phyloP scores from a whole-genome alignment of 2,329 filamentous ascomycete genomes.

The Penicillium corylophilum region DNA sequence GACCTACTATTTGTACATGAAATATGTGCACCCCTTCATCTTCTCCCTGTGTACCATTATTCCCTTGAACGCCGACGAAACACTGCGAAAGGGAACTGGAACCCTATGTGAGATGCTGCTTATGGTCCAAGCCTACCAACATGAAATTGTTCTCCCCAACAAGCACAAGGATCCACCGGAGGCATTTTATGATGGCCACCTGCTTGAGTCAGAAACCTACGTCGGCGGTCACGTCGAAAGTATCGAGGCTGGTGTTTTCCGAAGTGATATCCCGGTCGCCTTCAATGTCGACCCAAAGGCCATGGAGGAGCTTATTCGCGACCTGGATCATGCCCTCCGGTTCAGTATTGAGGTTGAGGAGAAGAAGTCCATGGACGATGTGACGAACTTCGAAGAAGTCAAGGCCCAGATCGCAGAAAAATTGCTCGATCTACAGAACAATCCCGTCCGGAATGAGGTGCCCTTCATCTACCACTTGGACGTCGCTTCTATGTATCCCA shows the following conservation, averaged over 20 bases:
- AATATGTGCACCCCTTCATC: constrained; percentile 99
- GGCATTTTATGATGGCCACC: constrained; percentile 92
- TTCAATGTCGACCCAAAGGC: constrained; percentile 87
- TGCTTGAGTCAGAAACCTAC: constrained; percentile 96
- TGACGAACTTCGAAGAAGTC: constrained; percentile 79
- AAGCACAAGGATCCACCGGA: constrained; percentile 91
- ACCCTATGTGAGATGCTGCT: constrained; percentile 99
- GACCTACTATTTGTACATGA: constrained; percentile 99
- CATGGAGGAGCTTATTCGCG: constrained; percentile 80
- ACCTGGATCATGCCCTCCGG: constrained; percentile 82
- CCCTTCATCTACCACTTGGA: constrained; percentile 97
- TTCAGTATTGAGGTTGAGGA: constrained; percentile 86
- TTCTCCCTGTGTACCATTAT: constrained; percentile 98
- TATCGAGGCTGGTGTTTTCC: constrained; percentile 97
- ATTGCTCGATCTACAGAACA: constrained; percentile 71
- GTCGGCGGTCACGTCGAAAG: constrained; percentile 98
- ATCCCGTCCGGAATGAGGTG: constrained; percentile 77
- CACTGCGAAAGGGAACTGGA: constrained; percentile 90
- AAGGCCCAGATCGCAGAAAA: constrained; percentile 75
- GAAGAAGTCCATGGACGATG: constrained; percentile 75
- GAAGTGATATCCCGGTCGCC: constrained; percentile 90
- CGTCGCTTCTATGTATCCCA: constrained; percentile 98
- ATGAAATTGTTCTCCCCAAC: constrained; percentile 89
- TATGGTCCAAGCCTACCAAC: constrained; percentile 96
- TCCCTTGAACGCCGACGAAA: constrained; percentile 88